Conservation (phyloP, 2,329 filamentous ascomycete species). For the Penicillium sp. region DNA sequence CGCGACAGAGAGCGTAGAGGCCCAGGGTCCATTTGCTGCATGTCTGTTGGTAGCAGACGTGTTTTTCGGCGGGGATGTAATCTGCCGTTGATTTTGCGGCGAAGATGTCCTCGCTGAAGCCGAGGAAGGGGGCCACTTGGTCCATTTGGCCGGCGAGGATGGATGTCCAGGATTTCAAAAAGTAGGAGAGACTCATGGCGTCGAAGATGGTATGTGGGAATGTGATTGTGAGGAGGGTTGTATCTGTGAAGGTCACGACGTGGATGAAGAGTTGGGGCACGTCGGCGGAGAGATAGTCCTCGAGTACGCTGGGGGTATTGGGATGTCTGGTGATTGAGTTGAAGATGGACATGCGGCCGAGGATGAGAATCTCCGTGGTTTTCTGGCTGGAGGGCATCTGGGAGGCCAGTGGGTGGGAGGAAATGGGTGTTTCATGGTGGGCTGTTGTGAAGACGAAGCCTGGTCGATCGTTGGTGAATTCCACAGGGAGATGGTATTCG, state of each 20-base stretch:
- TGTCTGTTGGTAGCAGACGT: neutral
- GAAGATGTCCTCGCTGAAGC: neutral
- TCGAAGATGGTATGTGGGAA: neutral
- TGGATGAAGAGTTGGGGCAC: neutral
- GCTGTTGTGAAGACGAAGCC: neutral
- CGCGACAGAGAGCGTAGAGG: neutral
- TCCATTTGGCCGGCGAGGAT: neutral
- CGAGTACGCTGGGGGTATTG: neutral
- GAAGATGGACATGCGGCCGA: neutral
- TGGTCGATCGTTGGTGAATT: neutral
- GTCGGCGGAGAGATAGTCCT: neutral
- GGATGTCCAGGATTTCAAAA: neutral
- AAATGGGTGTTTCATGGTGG: neutral
- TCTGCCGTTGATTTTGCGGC: neutral
- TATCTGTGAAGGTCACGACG: neutral
- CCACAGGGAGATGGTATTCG: neutral
- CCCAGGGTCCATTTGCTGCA: neutral
- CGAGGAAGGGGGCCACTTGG: neutral
- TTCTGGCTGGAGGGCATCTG: neutral
- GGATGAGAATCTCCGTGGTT: neutral
- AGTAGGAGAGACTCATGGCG: neutral
- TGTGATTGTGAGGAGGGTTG: neutral
- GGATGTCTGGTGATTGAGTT: neutral
- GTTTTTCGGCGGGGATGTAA: neutral
- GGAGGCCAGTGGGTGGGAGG: neutral